Evolutionary conservation across 2,329 filamentous ascomycete genomes (phyloP).

Genomic region (Arthrinium phaeospermum): DNA sequence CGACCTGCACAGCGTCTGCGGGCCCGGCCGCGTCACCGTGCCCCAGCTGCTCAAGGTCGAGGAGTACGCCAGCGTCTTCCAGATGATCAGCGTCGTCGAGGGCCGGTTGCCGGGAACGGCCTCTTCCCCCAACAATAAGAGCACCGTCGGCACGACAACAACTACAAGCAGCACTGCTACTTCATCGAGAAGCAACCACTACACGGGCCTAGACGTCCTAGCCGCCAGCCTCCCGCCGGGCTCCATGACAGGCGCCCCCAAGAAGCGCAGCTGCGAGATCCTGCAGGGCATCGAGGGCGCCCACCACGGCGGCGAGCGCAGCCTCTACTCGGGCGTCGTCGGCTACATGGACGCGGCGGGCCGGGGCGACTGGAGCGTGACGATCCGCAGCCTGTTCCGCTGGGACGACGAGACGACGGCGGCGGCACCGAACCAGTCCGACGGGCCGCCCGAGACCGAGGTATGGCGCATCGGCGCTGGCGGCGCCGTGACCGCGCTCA

Average conservation of each 20-base stretch:
- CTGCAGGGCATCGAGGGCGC: constrained; percentile 70
- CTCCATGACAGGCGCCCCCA: constrained; percentile 96
- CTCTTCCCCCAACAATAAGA: background rate
- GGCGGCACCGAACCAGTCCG: constrained; percentile 31
- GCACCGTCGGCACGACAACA: background rate
- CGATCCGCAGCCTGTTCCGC: constrained; percentile 81
- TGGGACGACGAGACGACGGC: constrained; percentile 65
- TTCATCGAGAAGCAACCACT: constrained; percentile 26
- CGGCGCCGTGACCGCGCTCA: constrained; percentile 86
- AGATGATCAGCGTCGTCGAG: constrained; percentile 88
- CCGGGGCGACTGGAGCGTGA: constrained; percentile 87
- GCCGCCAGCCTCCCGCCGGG: constrained; percentile 82
- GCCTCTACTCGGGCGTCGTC: constrained; percentile 86
- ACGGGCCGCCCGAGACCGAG: constrained; percentile 48
- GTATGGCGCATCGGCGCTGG: constrained; percentile 88
- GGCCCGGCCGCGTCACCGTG: constrained; percentile 74
- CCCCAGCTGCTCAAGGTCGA: constrained; percentile 84
- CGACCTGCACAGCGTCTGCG: constrained; percentile 85
- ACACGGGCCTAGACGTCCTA: constrained; percentile 77
- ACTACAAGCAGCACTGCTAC: background rate
- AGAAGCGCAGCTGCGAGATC: constrained; percentile 89
- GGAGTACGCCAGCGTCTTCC: constrained; percentile 88
- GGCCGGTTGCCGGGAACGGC: constrained; percentile 58
- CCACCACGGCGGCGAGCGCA: constrained; percentile 59
- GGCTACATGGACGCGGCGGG: constrained; percentile 90